These are phyloP conservation scores for Yamadazyma sp. DNA, from an alignment of 805 yeast genomes.

Conservation along the genomic window DNA sequence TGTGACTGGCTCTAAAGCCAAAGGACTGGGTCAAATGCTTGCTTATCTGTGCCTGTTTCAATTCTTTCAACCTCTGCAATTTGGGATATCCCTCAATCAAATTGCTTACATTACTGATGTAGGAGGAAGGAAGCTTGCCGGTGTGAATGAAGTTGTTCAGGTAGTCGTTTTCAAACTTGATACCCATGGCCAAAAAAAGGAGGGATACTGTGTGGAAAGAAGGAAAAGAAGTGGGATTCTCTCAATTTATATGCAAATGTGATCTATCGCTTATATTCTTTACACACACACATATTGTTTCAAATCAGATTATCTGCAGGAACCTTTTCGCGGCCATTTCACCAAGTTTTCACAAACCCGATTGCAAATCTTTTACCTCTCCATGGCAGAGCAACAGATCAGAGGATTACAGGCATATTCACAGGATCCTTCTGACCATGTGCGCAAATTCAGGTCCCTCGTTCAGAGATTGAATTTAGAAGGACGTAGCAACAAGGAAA, in stretches of 20 bases:
- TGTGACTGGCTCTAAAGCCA: conserved; percentile 57
- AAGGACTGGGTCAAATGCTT: conserved; percentile 59
- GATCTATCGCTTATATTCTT: too few species aligned
- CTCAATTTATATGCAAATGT: too few species aligned
- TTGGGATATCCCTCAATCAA: conserved; percentile 87
- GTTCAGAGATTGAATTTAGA: not conserved
- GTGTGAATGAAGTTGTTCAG: conserved; percentile 66
- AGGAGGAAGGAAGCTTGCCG: conserved; percentile 59
- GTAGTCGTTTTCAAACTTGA: conserved; percentile 61
- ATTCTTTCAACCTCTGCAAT: conserved; percentile 61
- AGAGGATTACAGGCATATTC: too few species aligned
- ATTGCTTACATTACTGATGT: conserved; percentile 62
- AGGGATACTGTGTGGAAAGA: too few species aligned
- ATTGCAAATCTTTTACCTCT: too few species aligned
- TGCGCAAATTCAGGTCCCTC: not conserved
- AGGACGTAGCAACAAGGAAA: not conserved
- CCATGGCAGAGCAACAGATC: too few species aligned
- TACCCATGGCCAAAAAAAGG: too few species aligned
- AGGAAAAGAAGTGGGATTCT: too few species aligned
- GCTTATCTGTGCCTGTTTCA: conserved; percentile 60
- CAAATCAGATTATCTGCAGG: too few species aligned
- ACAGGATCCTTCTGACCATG: not conserved
- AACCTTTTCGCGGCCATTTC: too few species aligned
- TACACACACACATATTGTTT: too few species aligned
- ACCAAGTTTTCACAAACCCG: too few species aligned